A percentile compares a stretch with the other conserved stretches of the same genome.
Evolutionary conservation across 2,329 filamentous ascomycete genomes (phyloP).

Genomic region (Hymenotorrendiella dingleyae): DNA sequence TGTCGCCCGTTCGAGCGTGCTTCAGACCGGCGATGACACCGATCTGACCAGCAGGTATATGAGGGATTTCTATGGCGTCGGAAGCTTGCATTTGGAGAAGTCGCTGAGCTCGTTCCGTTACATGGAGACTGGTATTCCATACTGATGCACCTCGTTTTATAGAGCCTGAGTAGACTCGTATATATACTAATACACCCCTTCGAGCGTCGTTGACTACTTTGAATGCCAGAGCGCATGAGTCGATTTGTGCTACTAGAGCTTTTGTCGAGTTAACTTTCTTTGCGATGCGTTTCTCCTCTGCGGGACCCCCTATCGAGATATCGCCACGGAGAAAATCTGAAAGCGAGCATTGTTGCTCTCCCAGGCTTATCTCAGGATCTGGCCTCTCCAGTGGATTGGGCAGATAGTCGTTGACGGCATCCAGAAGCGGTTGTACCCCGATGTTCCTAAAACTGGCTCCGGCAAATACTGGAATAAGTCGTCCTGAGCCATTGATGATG

Average conservation of each 20-base stretch:
- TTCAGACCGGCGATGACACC: constrained; percentile 90
- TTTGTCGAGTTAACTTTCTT: constrained; percentile 35
- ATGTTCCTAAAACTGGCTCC: constrained; percentile 92
- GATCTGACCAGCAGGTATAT: constrained; percentile 81
- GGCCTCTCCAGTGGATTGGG: constrained; percentile 77
- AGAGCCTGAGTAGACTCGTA: constrained; percentile 83
- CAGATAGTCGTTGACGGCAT: constrained; percentile 81
- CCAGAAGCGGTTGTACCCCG: constrained; percentile 84
- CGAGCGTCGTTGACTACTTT: constrained; percentile 89
- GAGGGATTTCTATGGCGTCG: constrained; percentile 76
- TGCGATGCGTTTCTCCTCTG: constrained; percentile 24
- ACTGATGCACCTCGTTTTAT: constrained; percentile 68
- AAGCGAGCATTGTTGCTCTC: constrained; percentile 48
- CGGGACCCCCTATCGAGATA: constrained; percentile 33
- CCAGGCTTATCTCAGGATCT: constrained; percentile 70
- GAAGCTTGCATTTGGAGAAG: constrained; percentile 86
- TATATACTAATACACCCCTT: constrained; percentile 82
- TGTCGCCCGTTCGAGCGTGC: constrained; percentile 88
- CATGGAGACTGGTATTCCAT: constrained; percentile 80
- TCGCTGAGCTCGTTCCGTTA: constrained; percentile 73
- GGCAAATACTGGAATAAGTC: constrained; percentile 80
- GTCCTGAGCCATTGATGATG: constrained; percentile 61
- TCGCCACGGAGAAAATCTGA: constrained; percentile 42
- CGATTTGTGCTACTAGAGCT: constrained; percentile 45
- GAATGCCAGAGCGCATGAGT: constrained; percentile 69